Conservation (phyloP, 1,284 basidiomycete species). For the Cystobasidiaceae sp. region DNA sequence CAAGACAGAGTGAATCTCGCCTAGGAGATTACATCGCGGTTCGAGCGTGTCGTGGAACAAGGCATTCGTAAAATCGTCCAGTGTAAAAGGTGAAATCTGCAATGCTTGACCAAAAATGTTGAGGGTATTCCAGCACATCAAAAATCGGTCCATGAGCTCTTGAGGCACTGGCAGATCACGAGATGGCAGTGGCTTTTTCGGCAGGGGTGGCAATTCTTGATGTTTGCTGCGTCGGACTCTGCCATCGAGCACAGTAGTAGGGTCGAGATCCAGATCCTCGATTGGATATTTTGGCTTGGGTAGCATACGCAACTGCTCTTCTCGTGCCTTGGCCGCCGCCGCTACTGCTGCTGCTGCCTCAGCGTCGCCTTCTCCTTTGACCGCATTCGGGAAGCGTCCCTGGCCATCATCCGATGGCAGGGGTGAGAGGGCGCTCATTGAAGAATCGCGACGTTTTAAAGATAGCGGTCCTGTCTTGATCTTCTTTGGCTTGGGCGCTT, state of each 20-base stretch:
- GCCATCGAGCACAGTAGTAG: constrained; percentile 43
- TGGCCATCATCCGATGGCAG: constrained; percentile 1
- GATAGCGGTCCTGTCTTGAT: constrained; percentile 76
- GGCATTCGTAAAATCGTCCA: constrained; percentile 89
- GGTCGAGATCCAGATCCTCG: constrained; percentile 51
- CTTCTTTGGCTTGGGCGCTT: constrained; percentile 53
- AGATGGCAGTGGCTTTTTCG: constrained; percentile 57
- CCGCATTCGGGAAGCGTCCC: background rate
- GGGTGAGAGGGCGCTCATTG: background rate
- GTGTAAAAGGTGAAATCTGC: constrained; percentile 78
- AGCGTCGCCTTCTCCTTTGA: background rate
- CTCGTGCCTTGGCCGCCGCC: constrained; percentile 67
- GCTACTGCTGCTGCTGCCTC: constrained; percentile 60
- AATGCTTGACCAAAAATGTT: constrained; percentile 68
- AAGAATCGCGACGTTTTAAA: background rate
- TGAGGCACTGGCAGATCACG: constrained; percentile 61
- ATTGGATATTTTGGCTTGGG: constrained; percentile 58
- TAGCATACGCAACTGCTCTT: constrained; percentile 46
- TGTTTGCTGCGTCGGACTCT: constrained; percentile 61
- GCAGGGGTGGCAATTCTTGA: constrained; percentile 59
- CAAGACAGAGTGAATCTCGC: constrained; percentile 81
- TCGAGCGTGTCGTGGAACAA: constrained; percentile 69
- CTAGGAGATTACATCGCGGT: constrained; percentile 67
- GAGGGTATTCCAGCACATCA: constrained; percentile 88
- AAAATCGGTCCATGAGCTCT: constrained; percentile 72